Conservation (phyloP, 345 rosid species). For the Lumnitzera racemosa region DNA sequence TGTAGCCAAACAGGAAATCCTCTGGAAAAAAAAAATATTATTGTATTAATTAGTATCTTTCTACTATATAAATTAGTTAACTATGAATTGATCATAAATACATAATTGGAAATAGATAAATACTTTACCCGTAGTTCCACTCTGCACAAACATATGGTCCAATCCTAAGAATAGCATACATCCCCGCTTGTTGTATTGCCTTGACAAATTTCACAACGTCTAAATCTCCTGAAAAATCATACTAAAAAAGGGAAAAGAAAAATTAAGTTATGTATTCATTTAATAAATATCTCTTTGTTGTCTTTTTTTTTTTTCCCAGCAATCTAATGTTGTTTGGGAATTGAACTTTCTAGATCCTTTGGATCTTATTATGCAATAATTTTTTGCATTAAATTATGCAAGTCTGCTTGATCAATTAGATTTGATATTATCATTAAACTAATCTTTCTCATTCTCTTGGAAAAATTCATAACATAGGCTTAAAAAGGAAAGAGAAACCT, state of each 20-base stretch:
- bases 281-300: too few species aligned
- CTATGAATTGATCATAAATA: neutral
- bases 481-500: constrained; percentile 7
- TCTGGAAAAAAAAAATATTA: constrained; percentile 7
- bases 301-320: too few species aligned
- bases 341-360: too few species aligned
- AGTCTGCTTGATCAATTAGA: too few species aligned
- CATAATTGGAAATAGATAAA: neutral
- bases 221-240: constrained; percentile 25
- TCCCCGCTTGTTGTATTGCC: constrained; percentile 21
- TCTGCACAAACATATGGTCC: constrained; percentile 45
- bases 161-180: constrained; percentile 37
- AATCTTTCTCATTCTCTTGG: too few species aligned
- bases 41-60: constrained; percentile 8
- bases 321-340: too few species aligned
- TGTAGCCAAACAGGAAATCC: constrained; percentile 71
- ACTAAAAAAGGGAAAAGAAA: constrained; percentile 9
- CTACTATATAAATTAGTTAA: neutral
- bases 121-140: constrained; percentile 35
- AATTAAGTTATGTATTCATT: neutral
- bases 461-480: too few species aligned
- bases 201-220: constrained; percentile 38
- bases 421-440: too few species aligned
- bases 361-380: too few species aligned
- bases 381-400: too few species aligned